Conservation (phyloP, 768 basidiomycete genomes). For the Kwoniella sp. region DNA sequence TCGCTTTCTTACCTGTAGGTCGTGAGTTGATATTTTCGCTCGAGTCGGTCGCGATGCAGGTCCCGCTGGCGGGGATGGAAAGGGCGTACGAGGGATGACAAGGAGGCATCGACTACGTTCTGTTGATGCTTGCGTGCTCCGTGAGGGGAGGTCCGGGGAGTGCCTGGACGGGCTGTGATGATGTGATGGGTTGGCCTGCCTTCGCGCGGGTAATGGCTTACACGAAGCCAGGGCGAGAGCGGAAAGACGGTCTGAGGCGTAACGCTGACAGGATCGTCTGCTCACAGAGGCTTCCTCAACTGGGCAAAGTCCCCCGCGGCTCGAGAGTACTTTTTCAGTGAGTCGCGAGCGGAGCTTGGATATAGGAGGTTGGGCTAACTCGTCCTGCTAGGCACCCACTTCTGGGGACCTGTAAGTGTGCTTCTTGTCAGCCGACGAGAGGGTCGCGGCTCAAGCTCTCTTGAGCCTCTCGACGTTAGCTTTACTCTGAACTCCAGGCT, state of each 20-base stretch:
- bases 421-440: too few species aligned
- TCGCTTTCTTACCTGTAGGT: too few species aligned
- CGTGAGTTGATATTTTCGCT: not conserved
- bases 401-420: slow-evolving; percentile 95
- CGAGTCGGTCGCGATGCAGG: not conserved
- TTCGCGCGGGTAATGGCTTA: too few species aligned
- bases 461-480: too few species aligned
- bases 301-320: slow-evolving; percentile 91
- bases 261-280: not conserved
- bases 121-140: too few species aligned
- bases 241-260: not conserved
- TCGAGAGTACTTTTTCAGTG: slow-evolving; percentile 91
- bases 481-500: too few species aligned
- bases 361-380: not conserved
- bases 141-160: too few species aligned
- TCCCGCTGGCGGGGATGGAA: not conserved
- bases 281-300: slow-evolving; percentile 66
- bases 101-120: not conserved
- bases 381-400: slow-evolving; percentile 71
- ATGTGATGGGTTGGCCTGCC: too few species aligned
- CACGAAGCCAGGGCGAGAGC: too few species aligned
- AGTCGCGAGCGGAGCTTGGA: slow-evolving; percentile 46
- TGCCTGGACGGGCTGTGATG: too few species aligned
- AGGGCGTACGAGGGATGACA: not conserved
- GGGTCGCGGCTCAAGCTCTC: too few species aligned